Evolutionary conservation across 257 asterid species (phyloP), one percentile per base, ranked within the genome.

Genomic region (Datura wrightii): DNA sequence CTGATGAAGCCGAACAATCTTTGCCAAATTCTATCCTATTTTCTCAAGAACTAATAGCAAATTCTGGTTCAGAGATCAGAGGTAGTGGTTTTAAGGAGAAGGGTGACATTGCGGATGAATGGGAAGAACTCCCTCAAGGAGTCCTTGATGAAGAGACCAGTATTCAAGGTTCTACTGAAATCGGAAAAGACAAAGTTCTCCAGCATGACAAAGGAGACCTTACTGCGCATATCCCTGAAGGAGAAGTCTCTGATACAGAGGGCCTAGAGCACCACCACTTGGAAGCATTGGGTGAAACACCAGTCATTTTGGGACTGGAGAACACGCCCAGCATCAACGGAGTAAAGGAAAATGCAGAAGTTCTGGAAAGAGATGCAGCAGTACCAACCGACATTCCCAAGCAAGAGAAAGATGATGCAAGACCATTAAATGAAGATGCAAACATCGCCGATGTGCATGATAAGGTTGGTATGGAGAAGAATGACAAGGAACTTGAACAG

Each of bases 91-190:
- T 41, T 46, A 53, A n/a, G 60, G 86, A 56, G 70, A 18, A 65
- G 5, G 63, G 34, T 10, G 9, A 16, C 10, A 70, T 63, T 37
- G 24, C 60, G 48, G 11, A 60, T 63, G 85, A 82, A 34, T 9
- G 39, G 70, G 65, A 53, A 79, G 66, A 71, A 58, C 54, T 39
- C 14, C 82, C 16, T 0, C 84, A 8, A 34, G 79, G 31, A 31
- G 81, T 63, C 39, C 83, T 66, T 41, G 80, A 79, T 83, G 83
- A 79, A 76, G 65, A 46, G 36, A 34, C 83, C 10, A 62, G 13
- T 34, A 36, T 18, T 44, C n/a, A 67, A 55, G 50, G 41, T 2
- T 14, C 7, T 3, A 11, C n/a, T 50, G 60, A 65, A 19, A 52
- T 10, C 9, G 70, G 53, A 70, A 44, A 52, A 53, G 60, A 54